A percentile compares a stretch with the other conserved stretches of the same genome.
phyloP scores from a whole-genome alignment of 2,329 filamentous ascomycete species.

The Tolypocladium sp. region DNA sequence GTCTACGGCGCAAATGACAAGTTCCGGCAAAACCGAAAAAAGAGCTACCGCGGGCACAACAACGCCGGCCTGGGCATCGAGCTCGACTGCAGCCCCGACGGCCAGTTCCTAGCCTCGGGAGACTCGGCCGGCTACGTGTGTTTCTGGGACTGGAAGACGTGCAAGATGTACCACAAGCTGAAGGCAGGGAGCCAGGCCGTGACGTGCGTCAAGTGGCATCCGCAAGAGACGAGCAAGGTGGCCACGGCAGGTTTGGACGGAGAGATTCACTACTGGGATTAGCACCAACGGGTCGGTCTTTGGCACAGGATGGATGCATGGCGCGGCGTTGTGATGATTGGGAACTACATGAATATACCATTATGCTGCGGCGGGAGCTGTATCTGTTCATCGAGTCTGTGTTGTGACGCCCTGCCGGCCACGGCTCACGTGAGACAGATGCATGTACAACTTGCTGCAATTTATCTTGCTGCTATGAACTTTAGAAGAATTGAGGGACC shows the following conservation, averaged over 20 bases:
- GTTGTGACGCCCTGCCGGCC: not conserved
- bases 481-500: not conserved
- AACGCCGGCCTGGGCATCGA: conserved; percentile 91
- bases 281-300: conserved; percentile 10
- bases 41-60: conserved; percentile 92
- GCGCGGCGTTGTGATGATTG: not conserved
- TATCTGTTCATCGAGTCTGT: no score
- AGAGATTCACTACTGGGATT: conserved; percentile 90
- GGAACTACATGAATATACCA: not conserved
- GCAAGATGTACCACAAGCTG: conserved; percentile 98
- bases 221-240: conserved; percentile 93
- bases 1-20: conserved; percentile 93
- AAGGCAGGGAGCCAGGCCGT: conserved; percentile 74
- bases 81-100: conserved; percentile 79
- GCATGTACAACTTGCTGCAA: not conserved
- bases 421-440: not conserved
- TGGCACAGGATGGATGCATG: not conserved
- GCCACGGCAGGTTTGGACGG: conserved; percentile 86
- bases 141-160: conserved; percentile 99
- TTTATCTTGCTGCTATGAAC: no score
- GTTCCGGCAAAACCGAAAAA: conserved; percentile 96
- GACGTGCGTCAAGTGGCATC: conserved; percentile 89
- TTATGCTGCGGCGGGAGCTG: not conserved
- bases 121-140: conserved; percentile 84
- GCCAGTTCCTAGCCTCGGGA: conserved; percentile 80